phyloP scores from a whole-genome alignment of 129 eudicot genomes.

The Pulicaria dysenterica region DNA sequence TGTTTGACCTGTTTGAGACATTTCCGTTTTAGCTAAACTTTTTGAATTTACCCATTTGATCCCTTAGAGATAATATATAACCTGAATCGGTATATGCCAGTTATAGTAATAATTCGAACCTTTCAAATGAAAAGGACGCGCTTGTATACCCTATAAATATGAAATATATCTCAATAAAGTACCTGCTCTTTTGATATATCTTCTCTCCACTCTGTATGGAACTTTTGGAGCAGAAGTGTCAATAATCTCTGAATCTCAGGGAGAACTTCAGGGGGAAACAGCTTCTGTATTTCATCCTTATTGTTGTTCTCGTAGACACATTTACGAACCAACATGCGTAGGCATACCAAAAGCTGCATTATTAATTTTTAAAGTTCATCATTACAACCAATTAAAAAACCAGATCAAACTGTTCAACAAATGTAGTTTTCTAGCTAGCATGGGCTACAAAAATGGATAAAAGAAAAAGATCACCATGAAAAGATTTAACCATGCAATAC shows the following conservation, averaged over 20 bases:
- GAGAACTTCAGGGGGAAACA: conserved; percentile 56
- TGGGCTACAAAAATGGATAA: background rate
- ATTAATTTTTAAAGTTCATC: background rate
- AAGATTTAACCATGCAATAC: no score
- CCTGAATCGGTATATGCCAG: background rate
- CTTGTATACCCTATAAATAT: background rate
- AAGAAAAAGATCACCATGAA: no score
- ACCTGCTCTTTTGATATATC: conserved; percentile 69
- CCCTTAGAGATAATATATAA: background rate
- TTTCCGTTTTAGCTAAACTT: background rate
- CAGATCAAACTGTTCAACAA: background rate
- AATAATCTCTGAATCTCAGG: conserved; percentile 60
- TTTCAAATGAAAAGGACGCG: background rate
- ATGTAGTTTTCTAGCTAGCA: conserved; percentile 4
- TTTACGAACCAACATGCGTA: conserved; percentile 67
- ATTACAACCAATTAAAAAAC: conserved; percentile 3
- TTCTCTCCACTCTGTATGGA: conserved; percentile 70
- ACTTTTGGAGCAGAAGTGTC: conserved; percentile 76
- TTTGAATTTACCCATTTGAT: background rate
- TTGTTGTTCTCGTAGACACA: conserved; percentile 62
- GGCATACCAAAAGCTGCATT: conserved; percentile 83
- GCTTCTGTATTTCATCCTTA: conserved; percentile 70
- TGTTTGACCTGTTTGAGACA: background rate
- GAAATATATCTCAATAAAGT: background rate
- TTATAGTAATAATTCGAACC: background rate